Evolutionary conservation across 306 rosid genomes (phyloP).

Genomic region (Cyclanthera cordifolia): DNA sequence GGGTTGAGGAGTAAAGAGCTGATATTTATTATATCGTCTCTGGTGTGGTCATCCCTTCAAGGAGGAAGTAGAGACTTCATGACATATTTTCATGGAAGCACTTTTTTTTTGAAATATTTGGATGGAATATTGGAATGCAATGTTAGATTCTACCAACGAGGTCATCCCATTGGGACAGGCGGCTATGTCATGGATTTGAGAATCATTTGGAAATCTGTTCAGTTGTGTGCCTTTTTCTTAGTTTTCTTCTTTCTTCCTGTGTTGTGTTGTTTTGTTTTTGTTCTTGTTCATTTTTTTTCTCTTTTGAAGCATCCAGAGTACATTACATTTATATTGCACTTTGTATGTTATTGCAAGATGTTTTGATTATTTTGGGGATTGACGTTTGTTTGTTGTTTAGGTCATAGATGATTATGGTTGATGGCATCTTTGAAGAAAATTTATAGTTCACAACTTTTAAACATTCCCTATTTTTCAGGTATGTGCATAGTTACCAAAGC

Average conservation of each 20-base stretch:
- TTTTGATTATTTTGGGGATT: neutral
- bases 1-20: no score
- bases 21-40: no score
- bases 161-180: no score
- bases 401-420: neutral
- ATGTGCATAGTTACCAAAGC: constrained; percentile 95
- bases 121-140: no score
- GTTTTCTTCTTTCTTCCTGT: neutral
- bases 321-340: neutral
- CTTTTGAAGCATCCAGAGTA: neutral
- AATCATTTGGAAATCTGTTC: no score
- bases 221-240: neutral
- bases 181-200: no score
- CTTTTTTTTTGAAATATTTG: no score
- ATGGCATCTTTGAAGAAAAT: neutral
- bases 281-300: neutral
- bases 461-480: constrained; percentile 35
- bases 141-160: no score
- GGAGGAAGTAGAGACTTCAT: no score
- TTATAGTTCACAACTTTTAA: neutral
- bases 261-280: neutral
- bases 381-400: neutral
- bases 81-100: no score
- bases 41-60: no score
- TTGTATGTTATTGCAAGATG: neutral